These are phyloP conservation scores for Eustoma russellianum DNA, from an alignment of 257 asterid species.

Conservation along the genomic window DNA sequence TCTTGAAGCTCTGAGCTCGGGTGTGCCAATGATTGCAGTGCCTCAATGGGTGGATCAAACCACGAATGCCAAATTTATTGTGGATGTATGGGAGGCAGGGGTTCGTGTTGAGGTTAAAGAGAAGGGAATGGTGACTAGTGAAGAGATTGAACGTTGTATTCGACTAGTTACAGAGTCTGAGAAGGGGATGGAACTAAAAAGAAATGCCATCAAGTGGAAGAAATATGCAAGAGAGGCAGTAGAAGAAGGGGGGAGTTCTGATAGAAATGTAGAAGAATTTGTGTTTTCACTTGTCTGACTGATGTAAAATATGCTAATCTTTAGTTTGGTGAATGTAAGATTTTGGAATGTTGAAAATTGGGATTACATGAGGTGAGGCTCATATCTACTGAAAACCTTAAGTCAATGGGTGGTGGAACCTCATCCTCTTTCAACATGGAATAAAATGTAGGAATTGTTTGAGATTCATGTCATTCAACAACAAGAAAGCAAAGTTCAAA, in stretches of 20 bases:
- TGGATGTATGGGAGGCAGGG: slow-evolving; percentile 19
- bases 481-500: too few species aligned
- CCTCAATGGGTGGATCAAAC: slow-evolving; percentile 24
- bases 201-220: slow-evolving; percentile 20
- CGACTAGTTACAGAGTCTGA: slow-evolving; percentile 14
- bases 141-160: slow-evolving; percentile 12
- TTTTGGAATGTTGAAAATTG: too few species aligned
- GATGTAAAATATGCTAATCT: too few species aligned
- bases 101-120: slow-evolving; percentile 2
- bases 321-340: too few species aligned
- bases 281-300: not conserved
- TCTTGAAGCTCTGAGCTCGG: slow-evolving; percentile 20
- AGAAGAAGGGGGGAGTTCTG: slow-evolving; percentile 25
- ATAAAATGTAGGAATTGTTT: too few species aligned
- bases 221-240: slow-evolving; percentile 21
- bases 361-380: too few species aligned
- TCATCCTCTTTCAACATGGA: too few species aligned
- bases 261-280: slow-evolving; percentile 18
- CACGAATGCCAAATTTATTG: slow-evolving; percentile 19
- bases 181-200: slow-evolving; percentile 6
- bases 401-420: too few species aligned
- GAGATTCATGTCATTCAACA: too few species aligned
- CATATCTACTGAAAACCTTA: too few species aligned
- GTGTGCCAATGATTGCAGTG: slow-evolving; percentile 21
- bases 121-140: slow-evolving; percentile 6